Conservation (phyloP, 148 eudicot genomes). For the Gaultheria prostrata region DNA sequence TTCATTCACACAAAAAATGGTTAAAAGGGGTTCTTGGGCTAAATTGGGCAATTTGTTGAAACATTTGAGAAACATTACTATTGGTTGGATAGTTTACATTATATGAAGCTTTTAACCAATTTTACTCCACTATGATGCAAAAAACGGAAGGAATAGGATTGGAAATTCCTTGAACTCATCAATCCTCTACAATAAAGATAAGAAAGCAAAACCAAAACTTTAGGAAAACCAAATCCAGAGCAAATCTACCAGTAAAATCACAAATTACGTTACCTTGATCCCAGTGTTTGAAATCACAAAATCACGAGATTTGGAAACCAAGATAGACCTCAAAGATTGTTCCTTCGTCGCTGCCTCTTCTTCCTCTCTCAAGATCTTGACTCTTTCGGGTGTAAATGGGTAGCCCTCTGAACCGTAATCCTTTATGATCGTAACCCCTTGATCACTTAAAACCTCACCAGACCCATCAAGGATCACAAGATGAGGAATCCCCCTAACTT, state of each 20-base stretch:
- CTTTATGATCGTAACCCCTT: constrained; percentile 40
- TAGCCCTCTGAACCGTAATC: constrained; percentile 40
- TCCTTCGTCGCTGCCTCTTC: constrained; percentile 44
- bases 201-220: background rate
- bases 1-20: background rate
- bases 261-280: constrained; percentile 25
- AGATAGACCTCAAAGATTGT: constrained; percentile 43
- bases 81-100: background rate
- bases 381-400: constrained; percentile 44
- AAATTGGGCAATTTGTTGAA: background rate
- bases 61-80: background rate
- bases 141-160: background rate
- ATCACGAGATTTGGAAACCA: constrained; percentile 44
- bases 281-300: constrained; percentile 39
- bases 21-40: background rate
- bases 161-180: background rate
- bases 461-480: constrained; percentile 41
- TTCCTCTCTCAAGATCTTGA: constrained; percentile 40
- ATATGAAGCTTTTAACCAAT: background rate
- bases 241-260: background rate
- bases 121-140: background rate
- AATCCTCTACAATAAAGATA: background rate
- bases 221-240: background rate
- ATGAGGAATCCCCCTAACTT: constrained; percentile 48
- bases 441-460: constrained; percentile 38